These are phyloP conservation scores for Leucosporidium yakuticum DNA, from an alignment of 768 basidiomycete species.

Conservation along the genomic window DNA sequence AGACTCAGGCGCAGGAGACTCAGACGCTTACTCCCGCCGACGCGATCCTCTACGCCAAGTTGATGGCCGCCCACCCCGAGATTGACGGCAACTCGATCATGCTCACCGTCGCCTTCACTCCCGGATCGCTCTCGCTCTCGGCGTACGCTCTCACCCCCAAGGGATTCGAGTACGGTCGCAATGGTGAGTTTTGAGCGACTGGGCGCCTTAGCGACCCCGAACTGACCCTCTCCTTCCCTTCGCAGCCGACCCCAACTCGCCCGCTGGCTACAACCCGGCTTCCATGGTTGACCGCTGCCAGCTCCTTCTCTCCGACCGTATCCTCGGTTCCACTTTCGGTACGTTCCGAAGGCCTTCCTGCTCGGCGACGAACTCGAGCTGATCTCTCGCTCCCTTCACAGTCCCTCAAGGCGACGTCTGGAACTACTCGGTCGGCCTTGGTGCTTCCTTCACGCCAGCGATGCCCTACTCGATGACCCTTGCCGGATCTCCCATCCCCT, in stretches of 20 bases:
- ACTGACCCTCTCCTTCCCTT: conserved; percentile 62
- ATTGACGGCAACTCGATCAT: conserved; percentile 86
- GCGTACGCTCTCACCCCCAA: conserved; percentile 83
- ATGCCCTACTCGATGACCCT: conserved; percentile 39
- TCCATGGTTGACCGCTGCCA: conserved; percentile 92
- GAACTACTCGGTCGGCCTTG: conserved; percentile 59
- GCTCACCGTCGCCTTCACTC: conserved; percentile 90
- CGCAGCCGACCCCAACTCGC: conserved; percentile 33
- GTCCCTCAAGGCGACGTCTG: conserved; percentile 84
- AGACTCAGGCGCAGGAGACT: conserved; percentile 90
- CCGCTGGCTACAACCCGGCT: conserved; percentile 78
- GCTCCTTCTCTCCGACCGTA: conserved; percentile 85
- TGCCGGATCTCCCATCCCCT: conserved; percentile 31
- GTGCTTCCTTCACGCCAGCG: conserved; percentile 31
- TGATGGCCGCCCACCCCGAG: conserved; percentile 94
- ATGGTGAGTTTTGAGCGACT: conserved; percentile 47
- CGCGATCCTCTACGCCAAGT: conserved; percentile 85
- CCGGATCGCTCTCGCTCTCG: conserved; percentile 91
- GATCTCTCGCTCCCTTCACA: no score
- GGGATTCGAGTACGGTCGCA: conserved; percentile 97
- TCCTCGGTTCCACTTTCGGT: conserved; percentile 81
- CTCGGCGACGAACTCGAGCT: no score
- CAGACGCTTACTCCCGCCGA: conserved; percentile 88
- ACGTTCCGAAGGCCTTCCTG: conserved; percentile 44
- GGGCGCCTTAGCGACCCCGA: conserved; percentile 59